Conservation (phyloP, 495 filamentous ascomycete genomes). For the Annulohypoxylon bovei region DNA sequence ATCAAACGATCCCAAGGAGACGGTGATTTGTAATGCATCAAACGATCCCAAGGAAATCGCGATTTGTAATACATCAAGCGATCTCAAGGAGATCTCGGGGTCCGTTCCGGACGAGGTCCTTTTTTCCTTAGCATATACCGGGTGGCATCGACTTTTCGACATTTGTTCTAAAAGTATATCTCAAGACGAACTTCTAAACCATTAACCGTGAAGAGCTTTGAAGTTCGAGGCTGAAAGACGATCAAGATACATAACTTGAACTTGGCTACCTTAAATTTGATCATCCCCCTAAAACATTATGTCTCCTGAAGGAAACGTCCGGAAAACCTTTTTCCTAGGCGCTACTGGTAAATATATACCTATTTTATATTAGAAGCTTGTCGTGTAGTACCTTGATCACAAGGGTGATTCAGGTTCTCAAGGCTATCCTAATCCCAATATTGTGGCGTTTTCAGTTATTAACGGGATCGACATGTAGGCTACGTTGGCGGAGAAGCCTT, state of each 20-base stretch:
- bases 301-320: background rate
- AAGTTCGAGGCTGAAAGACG: too few relatives aligned
- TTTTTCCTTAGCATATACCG: too few relatives aligned
- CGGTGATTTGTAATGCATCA: too few relatives aligned
- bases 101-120: too few relatives aligned
- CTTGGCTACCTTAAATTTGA: background rate
- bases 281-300: background rate
- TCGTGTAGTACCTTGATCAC: background rate
- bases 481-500: constrained; percentile 1
- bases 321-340: background rate
- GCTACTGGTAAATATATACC: background rate
- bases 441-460: background rate
- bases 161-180: too few relatives aligned
- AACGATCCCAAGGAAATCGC: background rate
- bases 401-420: background rate
- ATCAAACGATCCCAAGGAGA: too few relatives aligned
- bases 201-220: background rate
- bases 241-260: too few relatives aligned
- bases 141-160: too few relatives aligned
- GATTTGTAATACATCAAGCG: background rate
- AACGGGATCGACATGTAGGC: background rate
- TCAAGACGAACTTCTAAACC: too few relatives aligned
- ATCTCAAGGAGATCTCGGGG: too few relatives aligned
- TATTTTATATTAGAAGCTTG: background rate
- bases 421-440: background rate